phyloP scores from a whole-genome alignment of 2,329 filamentous ascomycete species.

The Lomentospora prolificans region DNA sequence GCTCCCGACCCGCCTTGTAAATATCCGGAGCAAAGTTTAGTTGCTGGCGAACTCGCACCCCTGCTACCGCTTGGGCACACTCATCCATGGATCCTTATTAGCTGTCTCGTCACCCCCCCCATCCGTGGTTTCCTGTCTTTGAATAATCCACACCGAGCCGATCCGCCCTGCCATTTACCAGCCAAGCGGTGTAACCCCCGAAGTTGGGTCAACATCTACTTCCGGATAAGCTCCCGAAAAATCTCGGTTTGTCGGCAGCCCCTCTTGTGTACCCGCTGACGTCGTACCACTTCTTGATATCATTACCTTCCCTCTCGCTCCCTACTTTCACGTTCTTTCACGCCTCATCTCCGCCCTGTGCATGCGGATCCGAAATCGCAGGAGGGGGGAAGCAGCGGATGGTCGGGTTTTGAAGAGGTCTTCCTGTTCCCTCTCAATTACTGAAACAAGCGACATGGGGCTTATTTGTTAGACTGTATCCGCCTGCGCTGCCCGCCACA shows the following conservation, averaged over 20 bases:
- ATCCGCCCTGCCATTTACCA: background rate
- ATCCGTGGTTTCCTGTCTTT: background rate
- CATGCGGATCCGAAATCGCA: background rate
- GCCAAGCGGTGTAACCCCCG: background rate
- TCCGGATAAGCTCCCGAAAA: background rate
- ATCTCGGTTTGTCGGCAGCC: background rate
- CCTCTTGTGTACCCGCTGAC: background rate
- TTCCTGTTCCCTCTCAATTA: background rate
- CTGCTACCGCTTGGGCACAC: no score
- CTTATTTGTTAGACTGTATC: background rate
- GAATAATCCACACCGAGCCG: background rate
- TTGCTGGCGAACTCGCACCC: no score
- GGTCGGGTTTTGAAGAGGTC: background rate
- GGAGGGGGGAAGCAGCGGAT: background rate
- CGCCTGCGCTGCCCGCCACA: slow-evolving; percentile 1
- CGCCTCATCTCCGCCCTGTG: background rate
- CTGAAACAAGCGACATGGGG: background rate
- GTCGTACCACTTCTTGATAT: background rate
- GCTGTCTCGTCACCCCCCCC: background rate
- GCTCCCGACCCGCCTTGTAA: no score
- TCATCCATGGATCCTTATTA: no score
- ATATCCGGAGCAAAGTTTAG: no score
- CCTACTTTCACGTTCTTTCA: background rate
- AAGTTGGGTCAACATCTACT: background rate
- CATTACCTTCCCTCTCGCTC: background rate